Evolutionary conservation across 495 filamentous ascomycete genomes (phyloP), one percentile per base, ranked within the genome.

Genomic region (Annulohypoxylon moriforme): DNA sequence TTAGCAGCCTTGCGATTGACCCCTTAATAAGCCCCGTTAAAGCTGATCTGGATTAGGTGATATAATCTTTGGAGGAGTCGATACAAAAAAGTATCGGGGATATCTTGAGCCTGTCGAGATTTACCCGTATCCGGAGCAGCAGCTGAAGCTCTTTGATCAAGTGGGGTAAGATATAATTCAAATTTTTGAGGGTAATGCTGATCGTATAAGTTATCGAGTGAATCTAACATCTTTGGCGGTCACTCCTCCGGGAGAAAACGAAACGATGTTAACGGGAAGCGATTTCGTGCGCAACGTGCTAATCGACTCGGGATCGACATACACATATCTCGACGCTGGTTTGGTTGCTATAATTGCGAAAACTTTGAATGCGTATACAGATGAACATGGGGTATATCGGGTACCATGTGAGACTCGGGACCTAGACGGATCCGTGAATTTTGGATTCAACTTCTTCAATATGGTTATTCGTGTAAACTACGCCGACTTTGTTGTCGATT

Each of bases 41-140:
- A 40, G 84, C 85, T 22, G 31, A 64, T 22, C 1, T 24, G n/a
- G 0, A 5, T 40, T 29, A 81, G 79, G 78, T 27, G 81, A 82
- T 29, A 82, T 82, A 34, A 78, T 84, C n/a, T 84, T 84, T 46
- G 81, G 81, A 25, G 81, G 81, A 13, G 76, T 84, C 11, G 79
- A 84, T 60, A 58, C 79, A 22, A 81, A 80, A 76, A 82, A 84
- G 50, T 84, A 78, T 33, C 66, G 75, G 18, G 81, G 81, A 7
- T 75, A 76, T n/a, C 75, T 84, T 0, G 81, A 81, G 57, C 81
- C 81, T 0, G 74, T 84, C 0, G 42, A 76, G 5, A 80, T 83
- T 27, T 83, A 81, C 71, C 81, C 81, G n/a, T 79, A 81, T 18
- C 75, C 80, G 29, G 73, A 75, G 0, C 70, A 81, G 44, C 81